phyloP scores from a whole-genome alignment of 2,329 filamentous ascomycete genomes.

The Cytospora piceicola region DNA sequence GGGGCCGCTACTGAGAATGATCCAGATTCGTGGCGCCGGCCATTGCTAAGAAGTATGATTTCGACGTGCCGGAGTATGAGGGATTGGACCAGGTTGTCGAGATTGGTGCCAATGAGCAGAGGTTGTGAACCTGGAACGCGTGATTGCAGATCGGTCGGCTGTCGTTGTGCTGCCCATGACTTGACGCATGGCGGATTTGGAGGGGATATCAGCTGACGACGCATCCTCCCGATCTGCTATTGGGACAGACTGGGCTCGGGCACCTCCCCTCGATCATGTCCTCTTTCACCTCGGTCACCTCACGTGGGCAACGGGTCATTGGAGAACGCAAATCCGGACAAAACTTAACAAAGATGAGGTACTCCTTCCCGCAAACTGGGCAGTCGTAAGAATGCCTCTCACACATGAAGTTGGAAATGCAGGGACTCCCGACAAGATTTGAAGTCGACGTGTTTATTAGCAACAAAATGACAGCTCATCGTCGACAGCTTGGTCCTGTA shows the following conservation, averaged over 20 bases:
- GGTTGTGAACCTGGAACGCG: slow-evolving; percentile 51
- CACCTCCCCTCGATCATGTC: slow-evolving; percentile 59
- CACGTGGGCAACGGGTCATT: slow-evolving; percentile 51
- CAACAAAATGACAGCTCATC: slow-evolving; percentile 19
- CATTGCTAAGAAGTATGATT: slow-evolving; percentile 82
- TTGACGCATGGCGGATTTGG: neutral
- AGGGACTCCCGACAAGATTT: slow-evolving; percentile 28
- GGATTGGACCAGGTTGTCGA: slow-evolving; percentile 91
- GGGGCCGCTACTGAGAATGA: slow-evolving; percentile 16
- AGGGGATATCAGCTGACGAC: slow-evolving; percentile 51
- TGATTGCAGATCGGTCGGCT: slow-evolving; percentile 10
- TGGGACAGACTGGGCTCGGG: slow-evolving; percentile 63
- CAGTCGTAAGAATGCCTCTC: slow-evolving; percentile 60
- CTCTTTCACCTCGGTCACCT: slow-evolving; percentile 44
- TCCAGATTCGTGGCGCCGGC: slow-evolving; percentile 75
- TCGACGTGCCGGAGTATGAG: slow-evolving; percentile 81
- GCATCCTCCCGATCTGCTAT: slow-evolving; percentile 60
- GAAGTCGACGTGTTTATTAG: slow-evolving; percentile 15
- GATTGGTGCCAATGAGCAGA: slow-evolving; percentile 56
- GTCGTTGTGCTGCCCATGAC: neutral
- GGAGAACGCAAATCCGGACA: slow-evolving; percentile 57
- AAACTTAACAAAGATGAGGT: slow-evolving; percentile 62
- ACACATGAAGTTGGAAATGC: slow-evolving; percentile 56
- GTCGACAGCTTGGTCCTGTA: slow-evolving; percentile 8
- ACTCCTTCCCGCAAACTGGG: slow-evolving; percentile 63